phyloP scores from a whole-genome alignment of 2,329 filamentous ascomycete genomes.

The Aureobasidium mangrovei region DNA sequence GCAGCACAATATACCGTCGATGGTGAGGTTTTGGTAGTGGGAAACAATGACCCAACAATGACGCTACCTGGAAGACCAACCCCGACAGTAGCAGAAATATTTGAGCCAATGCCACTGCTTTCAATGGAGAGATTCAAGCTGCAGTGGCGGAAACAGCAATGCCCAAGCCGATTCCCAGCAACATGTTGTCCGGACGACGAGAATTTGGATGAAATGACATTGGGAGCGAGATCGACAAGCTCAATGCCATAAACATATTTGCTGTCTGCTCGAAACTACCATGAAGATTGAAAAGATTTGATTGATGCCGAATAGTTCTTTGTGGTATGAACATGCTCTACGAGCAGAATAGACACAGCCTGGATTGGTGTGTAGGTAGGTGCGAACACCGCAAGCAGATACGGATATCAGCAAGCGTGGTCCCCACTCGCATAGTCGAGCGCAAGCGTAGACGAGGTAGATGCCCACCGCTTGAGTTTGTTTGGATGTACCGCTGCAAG shows the following conservation, averaged over 20 bases:
- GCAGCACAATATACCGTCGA: not conserved
- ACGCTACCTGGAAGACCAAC: not conserved
- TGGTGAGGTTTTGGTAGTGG: not conserved
- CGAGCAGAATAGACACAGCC: conserved; percentile 5
- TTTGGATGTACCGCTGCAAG: not conserved
- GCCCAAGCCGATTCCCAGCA: not conserved
- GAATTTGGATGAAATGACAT: not conserved
- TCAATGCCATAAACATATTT: conserved; percentile 12
- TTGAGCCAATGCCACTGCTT: not conserved
- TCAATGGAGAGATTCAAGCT: not conserved
- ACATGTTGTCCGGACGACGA: not conserved
- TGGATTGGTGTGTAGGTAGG: not conserved
- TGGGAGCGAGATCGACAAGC: conserved; percentile 1
- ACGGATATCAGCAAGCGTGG: not conserved
- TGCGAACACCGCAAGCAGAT: not conserved
- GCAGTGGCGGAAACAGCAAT: not conserved
- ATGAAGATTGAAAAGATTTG: not conserved
- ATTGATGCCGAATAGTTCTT: not conserved
- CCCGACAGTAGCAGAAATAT: not conserved
- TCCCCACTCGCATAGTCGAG: too few species aligned
- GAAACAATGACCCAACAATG: not conserved
- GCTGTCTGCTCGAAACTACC: not conserved
- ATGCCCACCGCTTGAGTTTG: not conserved
- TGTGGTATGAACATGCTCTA: conserved; percentile 1
- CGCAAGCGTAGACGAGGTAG: not conserved